Evolutionary conservation across 257 asterid species (phyloP), one percentile per base, ranked within the genome.

Genomic region (Nicotiana knightiana): DNA sequence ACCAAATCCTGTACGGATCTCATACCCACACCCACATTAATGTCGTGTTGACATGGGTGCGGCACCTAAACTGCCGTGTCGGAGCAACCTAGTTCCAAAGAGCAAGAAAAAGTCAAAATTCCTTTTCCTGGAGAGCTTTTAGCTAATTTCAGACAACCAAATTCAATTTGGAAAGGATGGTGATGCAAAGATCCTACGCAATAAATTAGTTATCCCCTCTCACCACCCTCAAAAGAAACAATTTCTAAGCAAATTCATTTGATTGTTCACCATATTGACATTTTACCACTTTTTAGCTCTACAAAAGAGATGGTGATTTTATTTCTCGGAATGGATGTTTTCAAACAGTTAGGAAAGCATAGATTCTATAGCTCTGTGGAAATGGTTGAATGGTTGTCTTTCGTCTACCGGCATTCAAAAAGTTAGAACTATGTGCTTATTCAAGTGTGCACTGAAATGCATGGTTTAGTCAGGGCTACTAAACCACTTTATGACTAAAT

Each of bases 21-120:
- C 48, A 39, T 7, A 39, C 48, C 48, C 48, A 39, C 48, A 39
- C 48, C 48, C 48, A 39, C 48, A 39, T 10, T 39, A 39, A 10
- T 39, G 48, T 39, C 9, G 48, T 39, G 48, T 6, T 39, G 48
- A 39, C 48, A 39, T 39, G 48, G 2, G 48, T 39, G 48, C 48
- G 3, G 48, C 10, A 39, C 48, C 48, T 39, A 7, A 39, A 39
- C 48, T 39, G 48, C 48, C 48, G 2, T 39, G 48, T 39, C 48
- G 48, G 10, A 39, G 10, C 9, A 39, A 39, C 9, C 1, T 39
- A 39, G 48, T 39, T 73, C 62, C 62, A 46, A 43, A 48, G 15
- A 24, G 62, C 62, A 48, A 73, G 79, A 73, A 73, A 46, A 73
- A 73, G 43, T 73, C 62, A 48, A n/a, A 73, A 48, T 48, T 73